Evolutionary conservation across 257 asterid species (phyloP), one percentile per base, ranked within the genome.

Genomic region (Orobanche coerulescens): DNA sequence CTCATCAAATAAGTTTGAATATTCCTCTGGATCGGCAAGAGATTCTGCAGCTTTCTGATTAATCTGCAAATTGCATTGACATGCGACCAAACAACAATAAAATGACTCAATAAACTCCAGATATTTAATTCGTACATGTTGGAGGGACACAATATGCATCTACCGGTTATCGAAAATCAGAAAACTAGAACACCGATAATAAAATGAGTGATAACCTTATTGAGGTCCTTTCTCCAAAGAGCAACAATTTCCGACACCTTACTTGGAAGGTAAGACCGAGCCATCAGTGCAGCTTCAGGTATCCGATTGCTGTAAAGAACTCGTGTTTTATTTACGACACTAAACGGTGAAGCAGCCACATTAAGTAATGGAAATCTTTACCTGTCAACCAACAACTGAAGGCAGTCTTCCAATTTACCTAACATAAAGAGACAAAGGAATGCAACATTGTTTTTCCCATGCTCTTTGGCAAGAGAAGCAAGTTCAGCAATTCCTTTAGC

Each of bases 281-380:
- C 97, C 95, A 90, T 90, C 76, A 90, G 72, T 63, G 97, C 97
- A 82, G 97, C 97, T 79, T 90, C 97, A 57, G 97, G 97, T 82
- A 86, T 81, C 68, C 97, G 97, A 48, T 84, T 82, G 77, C 97
- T 89, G 79, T 66, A 70, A 62, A 53, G 53, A 49, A 61, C 63
- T 40, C 53, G 64, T 23, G 34, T 47, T 31, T 71, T 56, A 67
- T 69, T 39, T 73, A 26, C 44, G 48, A 40, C 53, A 30, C 43
- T 13, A 68, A 55, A 28, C 25, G 51, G 37, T 60, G 62, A 22
- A 58, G 49, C 46, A 66, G 53, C 67, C 57, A 60, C 60, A 62
- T 18, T 57, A 53, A 56, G 56, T 50, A 51, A 52, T 22, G 5
- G 58, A 64, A 24, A n/a, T 62, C 10, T 15, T 44, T 69, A 90